These are phyloP conservation scores for Barnettozyma populi DNA, from an alignment of 805 yeast species.

Conservation along the genomic window DNA sequence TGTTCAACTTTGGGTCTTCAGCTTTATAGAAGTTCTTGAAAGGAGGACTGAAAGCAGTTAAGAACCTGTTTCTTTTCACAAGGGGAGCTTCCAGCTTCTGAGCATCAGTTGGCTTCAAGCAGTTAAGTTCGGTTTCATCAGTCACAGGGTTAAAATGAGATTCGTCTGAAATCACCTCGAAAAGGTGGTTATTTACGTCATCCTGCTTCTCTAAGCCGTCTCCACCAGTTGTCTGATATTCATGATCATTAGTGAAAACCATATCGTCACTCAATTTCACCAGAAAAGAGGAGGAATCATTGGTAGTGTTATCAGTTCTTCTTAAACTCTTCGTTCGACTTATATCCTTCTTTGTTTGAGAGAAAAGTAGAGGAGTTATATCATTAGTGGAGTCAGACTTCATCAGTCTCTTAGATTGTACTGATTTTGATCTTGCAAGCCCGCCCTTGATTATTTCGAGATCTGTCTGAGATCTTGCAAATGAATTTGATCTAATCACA, in stretches of 20 bases:
- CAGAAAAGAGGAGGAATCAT: not conserved
- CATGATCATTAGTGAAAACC: not conserved
- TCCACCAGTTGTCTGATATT: not conserved
- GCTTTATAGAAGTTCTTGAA: conserved; percentile 15
- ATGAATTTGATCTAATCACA: conserved; percentile 3
- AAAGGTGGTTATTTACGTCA: not conserved
- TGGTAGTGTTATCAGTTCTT: not conserved
- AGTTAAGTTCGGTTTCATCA: conserved; percentile 13
- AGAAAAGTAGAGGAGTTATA: conserved; percentile 9
- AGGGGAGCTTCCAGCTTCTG: not conserved
- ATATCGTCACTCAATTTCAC: not conserved
- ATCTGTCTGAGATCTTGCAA: conserved; percentile 6
- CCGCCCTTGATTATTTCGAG: conserved; percentile 7
- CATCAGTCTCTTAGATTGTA: conserved; percentile 4
- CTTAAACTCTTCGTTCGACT: conserved; percentile 5
- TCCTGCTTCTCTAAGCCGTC: not conserved
- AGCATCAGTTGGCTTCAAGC: conserved; percentile 3
- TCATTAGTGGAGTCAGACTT: conserved; percentile 1
- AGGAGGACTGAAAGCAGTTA: conserved; percentile 3
- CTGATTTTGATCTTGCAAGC: conserved; percentile 14
- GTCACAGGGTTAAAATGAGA: conserved; percentile 6
- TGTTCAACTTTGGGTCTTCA: conserved; percentile 13
- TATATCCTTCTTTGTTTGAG: conserved; percentile 3
- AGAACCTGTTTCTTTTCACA: not conserved
- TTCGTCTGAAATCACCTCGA: not conserved